Evolutionary conservation across 768 basidiomycete species (phyloP).

Genomic region (Boletus subparvulus): DNA sequence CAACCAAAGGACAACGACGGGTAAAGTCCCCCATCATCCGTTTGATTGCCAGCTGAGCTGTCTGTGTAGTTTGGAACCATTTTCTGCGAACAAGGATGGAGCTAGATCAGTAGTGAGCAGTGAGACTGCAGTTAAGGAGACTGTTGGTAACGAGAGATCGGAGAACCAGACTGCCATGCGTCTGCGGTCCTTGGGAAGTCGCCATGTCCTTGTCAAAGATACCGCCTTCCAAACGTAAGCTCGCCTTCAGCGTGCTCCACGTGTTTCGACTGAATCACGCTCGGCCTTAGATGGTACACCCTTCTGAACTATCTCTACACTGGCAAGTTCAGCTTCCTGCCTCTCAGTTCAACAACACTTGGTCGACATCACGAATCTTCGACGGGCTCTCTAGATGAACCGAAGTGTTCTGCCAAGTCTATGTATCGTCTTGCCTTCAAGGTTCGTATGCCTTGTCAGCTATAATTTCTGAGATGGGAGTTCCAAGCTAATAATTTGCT

Average conservation of each 20-base stretch:
- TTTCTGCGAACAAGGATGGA: not conserved
- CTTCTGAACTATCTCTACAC: too few species aligned
- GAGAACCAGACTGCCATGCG: slow-evolving; percentile 1
- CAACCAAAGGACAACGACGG: slow-evolving; percentile 4
- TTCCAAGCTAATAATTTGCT: not conserved
- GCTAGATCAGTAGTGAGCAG: slow-evolving; percentile 5
- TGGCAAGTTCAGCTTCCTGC: too few species aligned
- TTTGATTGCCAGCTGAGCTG: not conserved
- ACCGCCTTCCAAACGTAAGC: slow-evolving; percentile 29
- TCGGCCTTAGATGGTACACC: too few species aligned
- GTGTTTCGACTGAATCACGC: too few species aligned
- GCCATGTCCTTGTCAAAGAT: slow-evolving; percentile 27
- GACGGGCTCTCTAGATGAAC: slow-evolving; percentile 6
- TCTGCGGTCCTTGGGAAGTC: slow-evolving; percentile 19
- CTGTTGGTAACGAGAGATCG: not conserved
- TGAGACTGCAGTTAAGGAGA: slow-evolving; percentile 4
- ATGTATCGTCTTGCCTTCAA: slow-evolving; percentile 45
- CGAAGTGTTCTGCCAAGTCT: slow-evolving; percentile 42
- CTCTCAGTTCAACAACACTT: not conserved
- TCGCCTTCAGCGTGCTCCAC: too few species aligned
- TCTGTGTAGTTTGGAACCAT: not conserved
- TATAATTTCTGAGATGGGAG: not conserved
- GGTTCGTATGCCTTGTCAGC: slow-evolving; percentile 16
- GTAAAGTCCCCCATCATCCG: not conserved
- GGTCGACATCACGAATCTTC: not conserved